phyloP scores from a whole-genome alignment of 768 basidiomycete genomes.

The Leccinum obscurum region DNA sequence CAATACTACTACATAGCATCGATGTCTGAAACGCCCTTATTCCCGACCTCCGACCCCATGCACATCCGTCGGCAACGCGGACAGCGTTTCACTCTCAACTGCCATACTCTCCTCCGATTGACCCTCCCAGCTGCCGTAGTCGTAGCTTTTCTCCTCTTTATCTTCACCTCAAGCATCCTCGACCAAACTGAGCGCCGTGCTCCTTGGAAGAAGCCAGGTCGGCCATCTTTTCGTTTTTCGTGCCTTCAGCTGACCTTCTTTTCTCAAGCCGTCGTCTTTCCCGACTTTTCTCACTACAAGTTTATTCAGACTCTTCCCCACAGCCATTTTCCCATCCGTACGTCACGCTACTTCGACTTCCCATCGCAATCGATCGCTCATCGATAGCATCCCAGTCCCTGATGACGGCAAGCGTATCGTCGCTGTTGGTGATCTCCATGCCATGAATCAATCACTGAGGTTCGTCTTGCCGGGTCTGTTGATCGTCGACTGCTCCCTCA shows the following conservation, averaged over 20 bases:
- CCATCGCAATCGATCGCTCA: not conserved
- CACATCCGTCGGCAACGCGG: not conserved
- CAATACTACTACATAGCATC: not conserved
- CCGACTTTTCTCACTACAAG: slow-evolving; percentile 58
- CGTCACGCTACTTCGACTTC: slow-evolving; percentile 1
- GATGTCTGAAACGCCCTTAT: slow-evolving; percentile 19
- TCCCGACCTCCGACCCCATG: slow-evolving; percentile 1
- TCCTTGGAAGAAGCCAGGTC: slow-evolving; percentile 19
- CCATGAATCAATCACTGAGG: slow-evolving; percentile 69
- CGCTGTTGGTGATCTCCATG: slow-evolving; percentile 88
- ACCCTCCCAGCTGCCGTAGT: slow-evolving; percentile 38
- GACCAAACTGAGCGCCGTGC: slow-evolving; percentile 2
- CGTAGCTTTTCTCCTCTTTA: slow-evolving; percentile 42
- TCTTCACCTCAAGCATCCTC: slow-evolving; percentile 39
- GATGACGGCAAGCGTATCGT: slow-evolving; percentile 57
- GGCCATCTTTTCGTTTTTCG: not conserved
- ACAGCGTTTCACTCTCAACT: not conserved
- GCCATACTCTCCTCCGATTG: not conserved
- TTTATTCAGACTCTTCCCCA: slow-evolving; percentile 42
- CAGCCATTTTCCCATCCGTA: slow-evolving; percentile 58
- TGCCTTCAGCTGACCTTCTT: not conserved
- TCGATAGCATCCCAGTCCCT: slow-evolving; percentile 41
- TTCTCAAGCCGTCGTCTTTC: slow-evolving; percentile 25
- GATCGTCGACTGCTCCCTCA: not conserved
- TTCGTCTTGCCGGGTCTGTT: slow-evolving; percentile 36